Base-by-base conservation (phyloP, 768 basidiomycete species). In the Boletus edulis region DNA sequence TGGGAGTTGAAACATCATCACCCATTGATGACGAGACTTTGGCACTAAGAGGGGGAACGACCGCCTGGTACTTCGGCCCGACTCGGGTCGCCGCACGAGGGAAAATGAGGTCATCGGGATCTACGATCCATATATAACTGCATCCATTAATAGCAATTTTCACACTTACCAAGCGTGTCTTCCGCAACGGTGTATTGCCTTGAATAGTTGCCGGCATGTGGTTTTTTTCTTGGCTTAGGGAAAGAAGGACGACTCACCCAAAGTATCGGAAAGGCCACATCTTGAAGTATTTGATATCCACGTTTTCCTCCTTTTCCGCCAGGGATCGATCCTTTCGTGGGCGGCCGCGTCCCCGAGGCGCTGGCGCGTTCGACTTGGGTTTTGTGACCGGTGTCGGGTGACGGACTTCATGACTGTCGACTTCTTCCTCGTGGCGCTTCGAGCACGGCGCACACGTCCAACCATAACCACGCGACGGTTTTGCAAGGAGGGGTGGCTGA, bases 391-490 rank as follows among this genome's bases (percentile, higher is more conserved):
- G 82, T 15, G 81, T 81, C 15, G 73, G 72, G 60, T 82, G 82
- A 39, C 87, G 85, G 46, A 83, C 79, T 29, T 86, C 85, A 60
- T 87, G 85, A 57, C 85, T 82, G 66, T 89, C 87, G 45, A 93
- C 88, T 67, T 90, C 84, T 63, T 93, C 89, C 62, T 93, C 94
- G 66, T 95, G 89, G 60, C 82, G 82, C 50, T 85, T 82, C 12
- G 94, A 89, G 70, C 95, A 98, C 1, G 94, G 92, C 0, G 91
- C 91, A 64, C 96, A 98, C 11, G 94, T 93, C 96, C 96, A 98
- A 20, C 91, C 93, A 73, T 98, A 98, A 43, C 96, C 96, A 58
- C 93, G 84, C 22, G 94, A 92, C 14, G 96, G 96, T 71, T 98
- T 98, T 3, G 89, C 88, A 17, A 81, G 76, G 9, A 98, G 75